Base-by-base conservation (phyloP, 2,329 filamentous ascomycete species). In the Dothideomycetidae sp. region DNA sequence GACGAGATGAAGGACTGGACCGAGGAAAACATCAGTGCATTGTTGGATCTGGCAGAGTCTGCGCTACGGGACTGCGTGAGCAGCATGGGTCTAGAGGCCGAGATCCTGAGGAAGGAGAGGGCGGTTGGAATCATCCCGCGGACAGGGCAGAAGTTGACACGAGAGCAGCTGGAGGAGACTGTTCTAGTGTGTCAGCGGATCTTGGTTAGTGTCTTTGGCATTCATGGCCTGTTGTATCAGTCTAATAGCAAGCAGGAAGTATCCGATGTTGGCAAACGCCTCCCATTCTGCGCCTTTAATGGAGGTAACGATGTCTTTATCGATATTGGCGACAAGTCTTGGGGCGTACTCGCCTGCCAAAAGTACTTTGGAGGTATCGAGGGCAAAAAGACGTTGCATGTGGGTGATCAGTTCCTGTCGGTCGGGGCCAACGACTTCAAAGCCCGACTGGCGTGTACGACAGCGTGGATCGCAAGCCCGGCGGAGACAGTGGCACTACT, bases 271-370 rank as follows among this genome's bases (percentile, higher is more conserved):
- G 80, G 79, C 1, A 59, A 64, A 29, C 57, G 69, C 46, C 50
- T 98, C 19, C 90, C 90, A 0, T 98, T 96, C 54, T 98, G 90
- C 55, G 90, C 90, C 14, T 98, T 98, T 66, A 98, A 98, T 57
- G 90, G 88, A 37, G 90, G 90, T 9, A 88, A 90, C 44, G 90
- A 98, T 56, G 85, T 96, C 29, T 98, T 98, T 59, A 86, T 98
- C 37, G 90, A 98, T 56, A 94, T 98, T 52, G 90, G 90, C 39
- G 90, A 98, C 62, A 98, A 98, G 63, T 85, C 79, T 37, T 93
- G 86, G 81, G 90, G 90, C 46, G 90, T 98, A 2, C 70, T 81
- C 21, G 84, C 86, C 3, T 94, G 86, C 55, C 90, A 98, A 63
- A 72, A 78, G 41, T 93, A 84, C 66, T 93, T 94, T 55, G 81